Percentiles rank a stretch among this genome's conserved stretches.
phyloP scores from a whole-genome alignment of 345 rosid genomes.

The Gossypium raimondii region DNA sequence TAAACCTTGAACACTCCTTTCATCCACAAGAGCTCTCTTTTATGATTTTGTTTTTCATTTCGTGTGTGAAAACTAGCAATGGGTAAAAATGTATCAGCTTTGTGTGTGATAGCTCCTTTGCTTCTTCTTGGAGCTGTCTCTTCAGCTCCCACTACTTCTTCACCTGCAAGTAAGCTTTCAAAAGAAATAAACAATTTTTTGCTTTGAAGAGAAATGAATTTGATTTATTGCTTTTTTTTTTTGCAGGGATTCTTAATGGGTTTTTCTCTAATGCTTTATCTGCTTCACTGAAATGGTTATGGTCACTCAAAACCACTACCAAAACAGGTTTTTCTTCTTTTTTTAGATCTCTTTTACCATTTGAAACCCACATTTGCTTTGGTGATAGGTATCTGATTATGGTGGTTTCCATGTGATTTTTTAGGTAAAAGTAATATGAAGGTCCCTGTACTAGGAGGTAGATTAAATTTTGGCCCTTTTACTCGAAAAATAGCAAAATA shows the following conservation, averaged over 20 bases:
- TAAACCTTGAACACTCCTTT: constrained; percentile 20
- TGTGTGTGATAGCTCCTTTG: constrained; percentile 36
- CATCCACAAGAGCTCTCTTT: constrained; percentile 11
- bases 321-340: constrained; percentile 54
- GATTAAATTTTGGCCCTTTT: no score
- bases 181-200: background rate
- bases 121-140: constrained; percentile 47
- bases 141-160: constrained; percentile 55
- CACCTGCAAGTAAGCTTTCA: constrained; percentile 65
- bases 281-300: constrained; percentile 73
- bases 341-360: constrained; percentile 27
- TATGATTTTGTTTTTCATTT: constrained; percentile 3
- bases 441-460: no score
- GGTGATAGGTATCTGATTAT: constrained; percentile 13
- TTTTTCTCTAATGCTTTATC: constrained; percentile 68
- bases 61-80: constrained; percentile 16
- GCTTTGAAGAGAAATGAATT: background rate
- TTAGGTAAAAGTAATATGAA: no score
- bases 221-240: background rate
- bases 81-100: constrained; percentile 49
- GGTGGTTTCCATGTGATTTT: constrained; percentile 11
- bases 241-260: constrained; percentile 78
- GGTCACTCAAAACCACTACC: constrained; percentile 85
- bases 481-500: no score
- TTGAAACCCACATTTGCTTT: constrained; percentile 1